Percentiles rank a stretch among this genome's conserved stretches.
Evolutionary conservation across 345 rosid genomes (phyloP).

Genomic region (Dipteronia dyeriana): DNA sequence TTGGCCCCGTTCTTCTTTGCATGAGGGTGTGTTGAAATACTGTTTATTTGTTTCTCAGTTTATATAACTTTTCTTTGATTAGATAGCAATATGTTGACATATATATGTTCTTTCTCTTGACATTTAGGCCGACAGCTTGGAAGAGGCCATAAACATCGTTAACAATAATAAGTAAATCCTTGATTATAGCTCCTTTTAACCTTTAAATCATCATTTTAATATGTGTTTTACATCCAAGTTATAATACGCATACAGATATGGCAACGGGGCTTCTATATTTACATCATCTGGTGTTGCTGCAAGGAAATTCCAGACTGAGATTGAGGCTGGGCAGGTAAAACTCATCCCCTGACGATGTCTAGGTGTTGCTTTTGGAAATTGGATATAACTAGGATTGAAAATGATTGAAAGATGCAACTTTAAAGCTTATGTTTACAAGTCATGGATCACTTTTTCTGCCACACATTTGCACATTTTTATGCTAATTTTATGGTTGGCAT

Average conservation of each 20-base stretch:
- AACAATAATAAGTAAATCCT: conserved; percentile 72
- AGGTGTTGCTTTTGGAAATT: background rate
- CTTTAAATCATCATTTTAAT: background rate
- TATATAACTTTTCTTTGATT: background rate
- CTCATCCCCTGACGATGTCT: background rate
- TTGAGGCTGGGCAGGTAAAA: conserved; percentile 95
- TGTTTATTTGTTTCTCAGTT: conserved; percentile 18
- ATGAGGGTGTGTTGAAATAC: conserved; percentile 59
- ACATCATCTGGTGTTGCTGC: conserved; percentile 93
- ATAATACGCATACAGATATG: conserved; percentile 54
- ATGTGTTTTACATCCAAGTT: conserved; percentile 6
- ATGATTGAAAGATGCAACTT: conserved; percentile 6
- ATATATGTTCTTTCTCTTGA: conserved; percentile 10
- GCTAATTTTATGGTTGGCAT: background rate
- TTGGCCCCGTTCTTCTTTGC: conserved; percentile 97
- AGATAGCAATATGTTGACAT: conserved; percentile 13
- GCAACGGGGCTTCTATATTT: conserved; percentile 93
- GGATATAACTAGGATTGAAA: background rate
- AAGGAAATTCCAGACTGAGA: conserved; percentile 89
- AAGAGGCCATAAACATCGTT: conserved; percentile 80
- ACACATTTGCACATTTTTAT: background rate
- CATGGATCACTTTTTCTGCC: background rate
- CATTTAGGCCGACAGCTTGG: conserved; percentile 80
- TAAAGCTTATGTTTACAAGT: background rate
- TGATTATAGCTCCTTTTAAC: background rate